phyloP scores from a whole-genome alignment of 148 eudicot species.

The Arbutus unedo region DNA sequence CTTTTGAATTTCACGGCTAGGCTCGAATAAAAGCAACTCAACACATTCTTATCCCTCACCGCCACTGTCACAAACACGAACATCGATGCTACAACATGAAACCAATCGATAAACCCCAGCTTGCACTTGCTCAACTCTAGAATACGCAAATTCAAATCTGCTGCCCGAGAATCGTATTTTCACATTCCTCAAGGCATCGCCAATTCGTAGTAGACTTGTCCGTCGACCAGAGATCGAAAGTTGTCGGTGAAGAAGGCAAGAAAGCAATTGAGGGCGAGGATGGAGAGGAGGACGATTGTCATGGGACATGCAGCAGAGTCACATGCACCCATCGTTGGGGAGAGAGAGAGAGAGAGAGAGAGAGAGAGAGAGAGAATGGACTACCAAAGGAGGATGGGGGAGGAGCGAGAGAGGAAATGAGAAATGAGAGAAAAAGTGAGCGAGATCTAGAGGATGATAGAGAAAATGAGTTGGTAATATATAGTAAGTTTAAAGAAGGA shows the following conservation, averaged over 20 bases:
- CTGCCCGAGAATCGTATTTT: constrained; percentile 22
- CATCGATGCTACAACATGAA: constrained; percentile 28
- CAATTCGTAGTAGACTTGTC: constrained; percentile 33
- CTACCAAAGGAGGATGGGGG: too few species aligned
- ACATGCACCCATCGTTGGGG: constrained; percentile 35
- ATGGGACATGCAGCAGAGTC: constrained; percentile 31
- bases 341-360: too few species aligned
- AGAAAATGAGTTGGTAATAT: too few species aligned
- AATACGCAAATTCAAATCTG: background rate
- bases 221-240: constrained; percentile 19
- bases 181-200: constrained; percentile 34
- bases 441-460: too few species aligned
- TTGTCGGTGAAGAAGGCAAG: constrained; percentile 43
- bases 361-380: too few species aligned
- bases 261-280: constrained; percentile 30
- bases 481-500: too few species aligned
- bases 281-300: constrained; percentile 24
- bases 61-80: constrained; percentile 37
- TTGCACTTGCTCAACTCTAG: constrained; percentile 23
- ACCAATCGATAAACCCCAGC: constrained; percentile 18
- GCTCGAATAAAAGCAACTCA: constrained; percentile 34
- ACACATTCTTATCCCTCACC: constrained; percentile 31
- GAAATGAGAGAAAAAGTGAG: too few species aligned
- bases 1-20: constrained; percentile 27
- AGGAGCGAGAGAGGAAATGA: too few species aligned